Conservation (phyloP, 441 rosid species). For the Sinapis alba region DNA sequence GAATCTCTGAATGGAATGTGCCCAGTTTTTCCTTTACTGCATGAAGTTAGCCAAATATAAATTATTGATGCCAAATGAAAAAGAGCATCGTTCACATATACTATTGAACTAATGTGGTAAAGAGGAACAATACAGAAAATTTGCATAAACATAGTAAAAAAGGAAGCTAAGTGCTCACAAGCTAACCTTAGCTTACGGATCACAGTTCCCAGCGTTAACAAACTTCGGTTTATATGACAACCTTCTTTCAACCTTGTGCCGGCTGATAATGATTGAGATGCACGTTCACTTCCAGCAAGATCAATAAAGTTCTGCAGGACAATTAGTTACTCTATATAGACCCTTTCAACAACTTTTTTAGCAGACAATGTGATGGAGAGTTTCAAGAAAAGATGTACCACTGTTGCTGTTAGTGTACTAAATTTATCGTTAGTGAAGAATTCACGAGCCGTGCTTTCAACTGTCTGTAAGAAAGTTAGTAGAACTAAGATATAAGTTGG, state of each 20-base stretch:
- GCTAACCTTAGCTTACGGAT: conserved; percentile 68
- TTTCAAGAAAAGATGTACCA: conserved; percentile 56
- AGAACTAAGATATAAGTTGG: neutral
- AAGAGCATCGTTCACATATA: neutral
- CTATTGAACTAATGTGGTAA: neutral
- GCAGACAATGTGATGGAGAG: conserved; percentile 6
- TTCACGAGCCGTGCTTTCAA: conserved; percentile 78
- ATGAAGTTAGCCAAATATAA: conserved; percentile 26
- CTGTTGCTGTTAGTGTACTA: conserved; percentile 72
- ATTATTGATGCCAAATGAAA: neutral
- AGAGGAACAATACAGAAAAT: neutral
- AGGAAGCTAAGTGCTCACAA: neutral
- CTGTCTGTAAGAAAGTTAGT: conserved; percentile 51
- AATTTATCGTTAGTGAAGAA: conserved; percentile 59
- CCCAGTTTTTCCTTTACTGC: conserved; percentile 71
- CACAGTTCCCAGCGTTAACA: conserved; percentile 66
- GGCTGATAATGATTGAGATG: conserved; percentile 66
- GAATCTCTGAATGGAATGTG: conserved; percentile 75
- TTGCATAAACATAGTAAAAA: conserved; percentile 11
- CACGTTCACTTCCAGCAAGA: conserved; percentile 76
- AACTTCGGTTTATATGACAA: conserved; percentile 67
- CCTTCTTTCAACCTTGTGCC: conserved; percentile 69
- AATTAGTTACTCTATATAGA: conserved; percentile 12
- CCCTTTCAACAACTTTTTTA: neutral
- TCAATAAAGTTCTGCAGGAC: conserved; percentile 59